Percentiles rank a stretch among this genome's conserved stretches.
These are phyloP conservation scores for Noccaea bulbosa DNA, from an alignment of 345 rosid genomes.

Conservation along the genomic window DNA sequence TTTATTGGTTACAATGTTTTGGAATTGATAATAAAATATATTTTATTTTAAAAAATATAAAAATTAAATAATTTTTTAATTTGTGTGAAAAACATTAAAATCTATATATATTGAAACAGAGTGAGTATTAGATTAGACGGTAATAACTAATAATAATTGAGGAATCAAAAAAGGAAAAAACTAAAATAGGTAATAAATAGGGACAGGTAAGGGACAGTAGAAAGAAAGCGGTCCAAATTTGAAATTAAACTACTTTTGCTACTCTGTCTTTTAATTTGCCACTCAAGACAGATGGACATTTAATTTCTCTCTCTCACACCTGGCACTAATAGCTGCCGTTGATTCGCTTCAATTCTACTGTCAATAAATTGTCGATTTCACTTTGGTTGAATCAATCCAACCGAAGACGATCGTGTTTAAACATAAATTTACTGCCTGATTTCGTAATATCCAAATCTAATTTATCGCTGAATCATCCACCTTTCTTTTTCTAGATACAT, in stretches of 20 bases:
- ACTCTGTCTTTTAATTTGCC: constrained; percentile 29
- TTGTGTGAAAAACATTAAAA: too few species aligned
- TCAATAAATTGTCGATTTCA: constrained; percentile 29
- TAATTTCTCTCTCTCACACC: constrained; percentile 17
- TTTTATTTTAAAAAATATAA: too few species aligned
- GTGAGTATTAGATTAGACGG: neutral
- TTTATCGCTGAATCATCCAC: neutral
- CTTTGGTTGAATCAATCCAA: constrained; percentile 34
- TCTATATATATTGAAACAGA: too few species aligned
- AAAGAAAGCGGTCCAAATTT: constrained; percentile 36
- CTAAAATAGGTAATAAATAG: constrained; percentile 29
- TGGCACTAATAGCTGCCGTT: neutral
- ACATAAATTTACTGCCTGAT: constrained; percentile 23
- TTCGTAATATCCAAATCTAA: constrained; percentile 26
- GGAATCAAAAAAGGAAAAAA: neutral
- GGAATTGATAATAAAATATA: too few species aligned
- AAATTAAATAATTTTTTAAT: too few species aligned
- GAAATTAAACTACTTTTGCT: constrained; percentile 24
- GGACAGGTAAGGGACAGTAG: constrained; percentile 40
- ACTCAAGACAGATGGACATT: constrained; percentile 38
- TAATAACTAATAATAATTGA: neutral
- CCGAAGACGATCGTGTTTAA: constrained; percentile 5
- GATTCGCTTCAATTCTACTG: constrained; percentile 13
- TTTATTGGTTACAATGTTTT: too few species aligned
- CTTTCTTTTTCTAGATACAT: constrained; percentile 5